Conservation (phyloP, 2,329 filamentous ascomycete species). For the Pleomassaria siparia region DNA sequence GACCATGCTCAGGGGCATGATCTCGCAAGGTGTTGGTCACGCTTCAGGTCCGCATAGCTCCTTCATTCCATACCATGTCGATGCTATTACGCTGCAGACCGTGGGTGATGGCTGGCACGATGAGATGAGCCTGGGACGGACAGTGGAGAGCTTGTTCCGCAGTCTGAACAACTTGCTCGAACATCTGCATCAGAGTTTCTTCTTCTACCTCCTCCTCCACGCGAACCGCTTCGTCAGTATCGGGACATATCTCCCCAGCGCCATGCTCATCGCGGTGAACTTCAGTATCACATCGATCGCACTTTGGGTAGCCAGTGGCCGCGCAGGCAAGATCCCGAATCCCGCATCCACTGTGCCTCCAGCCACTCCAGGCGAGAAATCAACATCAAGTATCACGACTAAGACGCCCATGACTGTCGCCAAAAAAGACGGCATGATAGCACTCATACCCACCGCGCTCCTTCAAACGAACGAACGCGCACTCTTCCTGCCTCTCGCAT, state of each 20-base stretch:
- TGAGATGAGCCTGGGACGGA: slow-evolving; percentile 90
- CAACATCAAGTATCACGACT: slow-evolving; percentile 1
- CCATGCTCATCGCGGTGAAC: slow-evolving; percentile 94
- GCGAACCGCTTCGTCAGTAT: slow-evolving; percentile 94
- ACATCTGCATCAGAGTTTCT: slow-evolving; percentile 97
- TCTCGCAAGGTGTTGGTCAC: slow-evolving; percentile 85
- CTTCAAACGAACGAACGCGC: slow-evolving; percentile 59
- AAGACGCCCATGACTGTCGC: slow-evolving; percentile 49
- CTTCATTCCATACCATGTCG: slow-evolving; percentile 97
- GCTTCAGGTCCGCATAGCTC: slow-evolving; percentile 89
- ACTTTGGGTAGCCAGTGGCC: slow-evolving; percentile 87
- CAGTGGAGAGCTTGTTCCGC: slow-evolving; percentile 86
- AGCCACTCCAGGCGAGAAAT: slow-evolving; percentile 15
- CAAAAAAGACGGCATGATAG: slow-evolving; percentile 36
- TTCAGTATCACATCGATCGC: slow-evolving; percentile 95
- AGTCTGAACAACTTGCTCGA: slow-evolving; percentile 96
- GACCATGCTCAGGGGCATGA: slow-evolving; percentile 90
- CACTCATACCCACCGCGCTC: slow-evolving; percentile 42
- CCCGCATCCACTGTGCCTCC: slow-evolving; percentile 24
- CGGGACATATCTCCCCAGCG: slow-evolving; percentile 92
- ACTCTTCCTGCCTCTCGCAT: slow-evolving; percentile 70
- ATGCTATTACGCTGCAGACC: slow-evolving; percentile 90
- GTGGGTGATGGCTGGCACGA: slow-evolving; percentile 94
- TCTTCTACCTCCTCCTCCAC: slow-evolving; percentile 96
- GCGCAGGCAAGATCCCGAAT: slow-evolving; percentile 22